Base-by-base conservation (phyloP, 2,329 filamentous ascomycete genomes). In the Harringtonia lauricola region DNA sequence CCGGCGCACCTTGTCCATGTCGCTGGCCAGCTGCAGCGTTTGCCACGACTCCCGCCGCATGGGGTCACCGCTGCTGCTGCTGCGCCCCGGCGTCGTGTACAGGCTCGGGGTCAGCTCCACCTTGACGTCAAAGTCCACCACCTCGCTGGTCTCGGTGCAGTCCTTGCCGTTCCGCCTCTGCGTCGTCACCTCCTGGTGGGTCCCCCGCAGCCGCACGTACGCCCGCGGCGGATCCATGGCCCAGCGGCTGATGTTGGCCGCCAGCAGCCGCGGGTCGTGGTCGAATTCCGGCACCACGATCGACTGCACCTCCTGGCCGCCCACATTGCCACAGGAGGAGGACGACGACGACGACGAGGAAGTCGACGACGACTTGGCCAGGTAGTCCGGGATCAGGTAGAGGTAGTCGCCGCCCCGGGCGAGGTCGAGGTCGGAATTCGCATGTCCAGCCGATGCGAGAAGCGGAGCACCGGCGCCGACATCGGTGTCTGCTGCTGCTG, bases 1-100 rank as follows among this genome's bases (percentile, higher is more conserved):
- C n/a, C 83, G 79, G 43, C 73, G 70, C 10, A 73, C 72, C 49
- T 76, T 74, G 51, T 81, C 74, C 42, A 67, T 63, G 53, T 81
- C 75, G 39, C 74, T 66, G 0, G 74, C 74, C 0, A 73, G 71
- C 10, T 62, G 59, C n/a, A 79, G 49, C 22, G 61, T 50, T 12
- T 59, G 52, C 70, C 65, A 72, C 7, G 24, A 6, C 24, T 26
- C 24, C 24, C 10, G n/a, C n/a, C n/a, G 24, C 24, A 26, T 26
- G 24, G 7, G 24, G 24, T 6, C 24, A 10, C n/a, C 68, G 64
- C 33, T 47, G 48, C 28, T 56, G 60, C 19, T 56, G 57, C 36
- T 56, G 53, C 17, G 66, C 63, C 47, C n/a, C n/a, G n/a, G n/a
- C n/a, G 74, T 64, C 6, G 65, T 57, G 53, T 70, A 73, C 14